A percentile compares a stretch with the other conserved stretches of the same genome.
Evolutionary conservation across 2,329 filamentous ascomycete species (phyloP).

Genomic region (Elsinoe fawcettii): DNA sequence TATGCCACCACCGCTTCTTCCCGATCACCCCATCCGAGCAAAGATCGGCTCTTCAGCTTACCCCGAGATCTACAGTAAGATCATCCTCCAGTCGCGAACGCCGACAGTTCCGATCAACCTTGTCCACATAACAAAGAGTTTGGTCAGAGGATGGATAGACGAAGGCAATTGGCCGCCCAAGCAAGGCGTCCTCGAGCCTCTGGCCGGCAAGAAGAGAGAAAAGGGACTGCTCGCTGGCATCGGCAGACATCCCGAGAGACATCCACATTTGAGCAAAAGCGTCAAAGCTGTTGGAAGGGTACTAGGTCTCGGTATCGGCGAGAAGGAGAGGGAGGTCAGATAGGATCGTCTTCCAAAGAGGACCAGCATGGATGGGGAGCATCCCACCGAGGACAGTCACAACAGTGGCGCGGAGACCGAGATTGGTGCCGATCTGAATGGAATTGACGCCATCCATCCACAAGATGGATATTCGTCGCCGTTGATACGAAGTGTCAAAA

Average conservation of each 20-base stretch:
- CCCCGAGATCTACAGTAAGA: constrained; percentile 79
- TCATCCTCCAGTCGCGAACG: constrained; percentile 69
- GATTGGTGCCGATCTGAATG: background rate
- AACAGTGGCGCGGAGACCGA: background rate
- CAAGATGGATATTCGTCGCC: no score
- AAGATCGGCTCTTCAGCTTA: constrained; percentile 69
- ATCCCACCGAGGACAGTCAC: background rate
- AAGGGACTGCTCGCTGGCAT: constrained; percentile 14
- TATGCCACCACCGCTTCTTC: constrained; percentile 63
- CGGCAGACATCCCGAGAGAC: constrained; percentile 9
- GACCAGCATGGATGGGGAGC: background rate
- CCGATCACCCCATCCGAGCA: constrained; percentile 67
- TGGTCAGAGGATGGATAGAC: constrained; percentile 85
- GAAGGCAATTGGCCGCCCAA: constrained; percentile 88
- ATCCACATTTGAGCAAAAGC: constrained; percentile 32
- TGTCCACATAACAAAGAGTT: constrained; percentile 66
- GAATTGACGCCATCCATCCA: no score
- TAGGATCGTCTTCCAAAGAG: constrained; percentile 2
- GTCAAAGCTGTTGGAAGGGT: constrained; percentile 40
- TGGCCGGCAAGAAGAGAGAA: constrained; percentile 33
- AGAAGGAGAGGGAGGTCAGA: constrained; percentile 1
- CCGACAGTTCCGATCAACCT: constrained; percentile 86
- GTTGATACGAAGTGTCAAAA: no score
- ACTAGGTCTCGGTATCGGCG: constrained; percentile 25
- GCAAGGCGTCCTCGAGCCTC: constrained; percentile 41